Evolutionary conservation across 1,284 basidiomycete genomes (phyloP).

Genomic region (Caloboletus inedulis): DNA sequence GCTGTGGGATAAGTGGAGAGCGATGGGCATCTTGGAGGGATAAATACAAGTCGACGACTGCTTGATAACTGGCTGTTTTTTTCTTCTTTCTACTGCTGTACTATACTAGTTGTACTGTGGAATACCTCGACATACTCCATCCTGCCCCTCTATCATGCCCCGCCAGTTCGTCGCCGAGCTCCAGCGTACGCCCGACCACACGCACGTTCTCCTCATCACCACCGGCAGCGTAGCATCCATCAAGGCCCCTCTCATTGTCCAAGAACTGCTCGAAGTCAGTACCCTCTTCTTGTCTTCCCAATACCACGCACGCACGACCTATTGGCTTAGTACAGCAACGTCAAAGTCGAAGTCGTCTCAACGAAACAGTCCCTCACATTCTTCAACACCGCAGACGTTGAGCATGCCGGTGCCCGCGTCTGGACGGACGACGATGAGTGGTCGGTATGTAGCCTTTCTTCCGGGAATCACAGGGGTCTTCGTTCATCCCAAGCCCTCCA

Average conservation of each 20-base stretch:
- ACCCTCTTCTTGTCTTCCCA: background rate
- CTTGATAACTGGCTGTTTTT: background rate
- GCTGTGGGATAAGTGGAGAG: constrained; percentile 88
- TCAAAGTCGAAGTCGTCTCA: constrained; percentile 83
- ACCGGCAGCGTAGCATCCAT: constrained; percentile 95
- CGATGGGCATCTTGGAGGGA: constrained; percentile 68
- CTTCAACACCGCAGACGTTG: constrained; percentile 59
- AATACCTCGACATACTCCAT: constrained; percentile 4
- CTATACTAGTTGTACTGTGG: constrained; percentile 11
- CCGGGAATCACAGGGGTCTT: background rate
- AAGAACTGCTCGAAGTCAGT: constrained; percentile 69
- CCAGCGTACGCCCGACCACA: constrained; percentile 43
- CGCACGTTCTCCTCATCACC: constrained; percentile 80
- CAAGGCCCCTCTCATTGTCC: constrained; percentile 88
- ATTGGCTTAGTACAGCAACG: constrained; percentile 58
- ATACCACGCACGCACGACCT: background rate
- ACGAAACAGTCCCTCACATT: constrained; percentile 80
- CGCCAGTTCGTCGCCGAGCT: constrained; percentile 43
- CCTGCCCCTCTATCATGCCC: constrained; percentile 3
- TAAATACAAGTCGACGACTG: constrained; percentile 10
- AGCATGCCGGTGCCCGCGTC: constrained; percentile 56
- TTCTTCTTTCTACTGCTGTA: constrained; percentile 17
- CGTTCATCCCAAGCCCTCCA: background rate
- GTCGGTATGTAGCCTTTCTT: constrained; percentile 38
- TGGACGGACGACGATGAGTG: constrained; percentile 96